Conservation (phyloP, 371 early-diverging fungal species). For the Haplosporangium sp. region DNA sequence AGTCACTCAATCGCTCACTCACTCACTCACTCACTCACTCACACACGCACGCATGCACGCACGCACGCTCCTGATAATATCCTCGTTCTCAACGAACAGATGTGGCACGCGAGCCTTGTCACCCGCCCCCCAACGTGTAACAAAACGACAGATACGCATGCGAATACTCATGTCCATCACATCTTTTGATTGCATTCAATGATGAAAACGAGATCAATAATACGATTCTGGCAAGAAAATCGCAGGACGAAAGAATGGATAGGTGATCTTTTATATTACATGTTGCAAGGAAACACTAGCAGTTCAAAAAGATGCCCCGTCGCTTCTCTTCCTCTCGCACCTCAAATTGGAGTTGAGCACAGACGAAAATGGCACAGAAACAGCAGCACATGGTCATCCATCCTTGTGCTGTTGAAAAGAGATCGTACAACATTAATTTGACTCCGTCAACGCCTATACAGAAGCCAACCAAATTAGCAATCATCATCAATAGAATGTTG, state of each 20-base stretch:
- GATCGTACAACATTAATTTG: slow-evolving; percentile 63
- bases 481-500: slow-evolving; percentile 94
- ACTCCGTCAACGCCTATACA: slow-evolving; percentile 89
- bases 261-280: not conserved
- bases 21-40: too few species aligned
- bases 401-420: slow-evolving; percentile 38
- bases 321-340: slow-evolving; percentile 77
- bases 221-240: too few species aligned
- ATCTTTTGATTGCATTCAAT: not conserved
- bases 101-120: slow-evolving; percentile 3
- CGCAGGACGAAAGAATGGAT: too few species aligned
- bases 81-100: too few species aligned
- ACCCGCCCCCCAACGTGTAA: not conserved
- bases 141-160: too few species aligned
- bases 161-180: not conserved
- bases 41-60: too few species aligned
- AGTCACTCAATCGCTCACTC: not conserved
- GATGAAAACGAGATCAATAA: too few species aligned
- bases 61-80: too few species aligned
- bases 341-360: slow-evolving; percentile 90
- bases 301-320: slow-evolving; percentile 52
- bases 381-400: slow-evolving; percentile 37
- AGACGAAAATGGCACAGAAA: slow-evolving; percentile 71
- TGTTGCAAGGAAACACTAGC: slow-evolving; percentile 8
- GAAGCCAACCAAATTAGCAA: slow-evolving; percentile 96